These are phyloP conservation scores for Cystobasidium pallidum DNA, from an alignment of 1,284 basidiomycete species.

Conservation along the genomic window DNA sequence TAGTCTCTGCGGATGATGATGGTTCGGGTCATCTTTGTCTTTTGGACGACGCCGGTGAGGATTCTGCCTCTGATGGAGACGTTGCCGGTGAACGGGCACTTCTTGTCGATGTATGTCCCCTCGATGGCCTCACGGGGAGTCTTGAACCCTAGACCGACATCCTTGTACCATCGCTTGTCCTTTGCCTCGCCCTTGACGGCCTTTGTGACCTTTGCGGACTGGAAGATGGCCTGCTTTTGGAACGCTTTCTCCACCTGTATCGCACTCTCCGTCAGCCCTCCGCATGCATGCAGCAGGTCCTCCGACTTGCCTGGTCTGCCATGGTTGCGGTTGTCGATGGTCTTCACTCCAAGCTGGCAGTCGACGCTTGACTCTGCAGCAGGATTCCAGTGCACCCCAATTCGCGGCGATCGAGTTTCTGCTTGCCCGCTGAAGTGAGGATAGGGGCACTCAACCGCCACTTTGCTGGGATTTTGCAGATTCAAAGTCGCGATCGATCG, in stretches of 20 bases:
- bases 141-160: constrained; percentile 90
- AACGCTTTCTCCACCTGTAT: constrained; percentile 62
- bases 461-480: background rate
- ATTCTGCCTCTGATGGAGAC: constrained; percentile 99
- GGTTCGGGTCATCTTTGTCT: constrained; percentile 99
- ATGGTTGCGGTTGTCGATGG: constrained; percentile 23
- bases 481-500: too few relatives aligned
- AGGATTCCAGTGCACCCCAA: background rate
- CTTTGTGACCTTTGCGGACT: constrained; percentile 94
- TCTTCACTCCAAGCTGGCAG: constrained; percentile 13
- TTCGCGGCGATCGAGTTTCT: constrained; percentile 17
- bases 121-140: constrained; percentile 94
- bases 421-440: background rate
- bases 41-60: constrained; percentile 93
- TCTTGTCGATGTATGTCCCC: constrained; percentile 97
- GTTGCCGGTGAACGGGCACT: constrained; percentile 71
- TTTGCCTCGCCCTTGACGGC: constrained; percentile 86
- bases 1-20: constrained; percentile 98
- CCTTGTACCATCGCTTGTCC: constrained; percentile 98
- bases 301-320: constrained; percentile 25
- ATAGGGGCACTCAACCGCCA: constrained; percentile 9
- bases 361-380: background rate
- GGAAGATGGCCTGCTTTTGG: constrained; percentile 98
- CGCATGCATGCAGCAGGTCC: background rate
- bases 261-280: background rate